These are phyloP conservation scores for Hypomyces perniciosus DNA, from an alignment of 2,329 filamentous ascomycete species.

Conservation along the genomic window DNA sequence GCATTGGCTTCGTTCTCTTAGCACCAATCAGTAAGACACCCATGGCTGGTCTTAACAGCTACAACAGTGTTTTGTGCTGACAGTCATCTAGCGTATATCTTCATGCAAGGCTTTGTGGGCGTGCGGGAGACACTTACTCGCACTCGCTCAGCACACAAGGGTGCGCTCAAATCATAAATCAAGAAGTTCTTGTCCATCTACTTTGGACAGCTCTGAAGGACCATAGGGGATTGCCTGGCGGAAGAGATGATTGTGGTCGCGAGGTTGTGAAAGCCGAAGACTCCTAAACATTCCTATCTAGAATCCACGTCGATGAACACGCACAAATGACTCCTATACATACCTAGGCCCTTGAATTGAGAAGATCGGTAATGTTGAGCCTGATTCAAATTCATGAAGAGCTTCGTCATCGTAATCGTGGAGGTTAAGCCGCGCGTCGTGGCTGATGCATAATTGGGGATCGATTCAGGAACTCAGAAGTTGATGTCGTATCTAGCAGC, in stretches of 20 bases:
- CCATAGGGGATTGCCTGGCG: neutral
- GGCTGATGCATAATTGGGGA: no score
- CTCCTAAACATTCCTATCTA: neutral
- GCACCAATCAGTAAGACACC: slow-evolving; percentile 39
- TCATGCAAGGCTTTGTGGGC: slow-evolving; percentile 44
- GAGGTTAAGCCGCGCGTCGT: no score
- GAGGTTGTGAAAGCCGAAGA: neutral
- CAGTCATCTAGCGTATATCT: slow-evolving; percentile 36
- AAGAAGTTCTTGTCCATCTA: neutral
- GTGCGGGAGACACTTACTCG: slow-evolving; percentile 39
- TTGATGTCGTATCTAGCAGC: no score
- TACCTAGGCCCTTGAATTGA: neutral
- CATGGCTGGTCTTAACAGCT: slow-evolving; percentile 8
- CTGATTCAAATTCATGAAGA: no score
- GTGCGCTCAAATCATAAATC: slow-evolving; percentile 1
- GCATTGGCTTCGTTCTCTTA: slow-evolving; percentile 38
- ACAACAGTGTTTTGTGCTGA: slow-evolving; percentile 14
- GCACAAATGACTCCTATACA: no score
- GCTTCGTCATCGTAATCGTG: no score
- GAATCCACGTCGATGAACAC: neutral
- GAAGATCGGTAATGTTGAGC: no score
- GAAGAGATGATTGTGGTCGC: neutral
- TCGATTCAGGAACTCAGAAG: no score
- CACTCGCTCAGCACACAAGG: slow-evolving; percentile 12
- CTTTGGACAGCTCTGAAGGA: neutral